These are phyloP conservation scores for Coemansia sp. DNA, from an alignment of 371 early-diverging fungal species.

Conservation along the genomic window DNA sequence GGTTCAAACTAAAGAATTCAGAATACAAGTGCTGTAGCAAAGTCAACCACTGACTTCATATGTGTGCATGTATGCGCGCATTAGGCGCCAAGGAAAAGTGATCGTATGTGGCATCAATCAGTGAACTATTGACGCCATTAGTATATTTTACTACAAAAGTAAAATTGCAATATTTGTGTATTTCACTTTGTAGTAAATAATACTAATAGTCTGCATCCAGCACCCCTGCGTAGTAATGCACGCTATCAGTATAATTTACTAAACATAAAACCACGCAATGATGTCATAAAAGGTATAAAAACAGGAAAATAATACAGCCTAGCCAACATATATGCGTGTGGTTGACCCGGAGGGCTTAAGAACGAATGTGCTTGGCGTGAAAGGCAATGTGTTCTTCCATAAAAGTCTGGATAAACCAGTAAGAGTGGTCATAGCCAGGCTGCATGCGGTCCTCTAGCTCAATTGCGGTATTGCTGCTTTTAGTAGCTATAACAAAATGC, in stretches of 20 bases:
- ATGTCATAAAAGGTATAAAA: not conserved
- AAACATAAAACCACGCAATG: not conserved
- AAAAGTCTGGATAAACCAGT: conserved; percentile 79
- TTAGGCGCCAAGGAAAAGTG: not conserved
- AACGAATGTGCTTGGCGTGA: conserved; percentile 61
- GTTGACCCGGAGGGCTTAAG: not conserved
- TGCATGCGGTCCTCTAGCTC: conserved; percentile 66
- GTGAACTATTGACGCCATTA: not conserved
- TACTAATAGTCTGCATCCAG: too few relatives aligned
- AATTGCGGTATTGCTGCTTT: conserved; percentile 47
- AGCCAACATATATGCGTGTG: not conserved
- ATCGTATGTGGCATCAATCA: not conserved
- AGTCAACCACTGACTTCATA: too few relatives aligned
- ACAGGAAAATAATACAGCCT: not conserved
- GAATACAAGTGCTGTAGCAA: not conserved
- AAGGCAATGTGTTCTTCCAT: conserved; percentile 74
- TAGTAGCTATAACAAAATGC: conserved; percentile 55
- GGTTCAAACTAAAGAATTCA: not conserved
- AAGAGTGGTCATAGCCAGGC: conserved; percentile 83
- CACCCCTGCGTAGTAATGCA: not conserved
- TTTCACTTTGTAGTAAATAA: too few relatives aligned
- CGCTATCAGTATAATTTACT: not conserved
- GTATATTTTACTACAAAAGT: not conserved
- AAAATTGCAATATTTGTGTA: too few relatives aligned
- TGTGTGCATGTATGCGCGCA: not conserved